Evolutionary conservation across 2,329 filamentous ascomycete species (phyloP).

Genomic region (Monosporascus sp.): DNA sequence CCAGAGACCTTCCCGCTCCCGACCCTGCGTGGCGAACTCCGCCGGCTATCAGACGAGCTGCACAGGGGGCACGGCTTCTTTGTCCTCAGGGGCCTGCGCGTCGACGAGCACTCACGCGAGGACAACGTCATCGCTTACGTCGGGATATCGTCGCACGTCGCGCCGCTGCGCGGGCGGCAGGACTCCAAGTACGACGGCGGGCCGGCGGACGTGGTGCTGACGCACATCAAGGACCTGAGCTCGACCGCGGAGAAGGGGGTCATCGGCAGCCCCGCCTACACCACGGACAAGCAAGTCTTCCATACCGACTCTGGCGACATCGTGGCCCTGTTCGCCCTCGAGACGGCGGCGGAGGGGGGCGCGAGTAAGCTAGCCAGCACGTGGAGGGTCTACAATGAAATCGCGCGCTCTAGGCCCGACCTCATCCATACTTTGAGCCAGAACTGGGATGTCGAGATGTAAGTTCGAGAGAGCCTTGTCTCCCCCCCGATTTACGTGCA

Average conservation of each 20-base stretch:
- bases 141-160: conserved; percentile 55
- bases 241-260: conserved; percentile 23
- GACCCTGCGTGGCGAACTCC: conserved; percentile 42
- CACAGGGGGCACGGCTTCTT: conserved; percentile 57
- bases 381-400: conserved; percentile 58
- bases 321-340: conserved; percentile 51
- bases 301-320: conserved; percentile 59
- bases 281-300: conserved; percentile 56
- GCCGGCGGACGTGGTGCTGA: conserved; percentile 47
- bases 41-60: conserved; percentile 47
- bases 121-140: conserved; percentile 57
- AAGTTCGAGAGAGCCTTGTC: conserved; percentile 9
- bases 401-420: conserved; percentile 53
- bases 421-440: conserved; percentile 51
- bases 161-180: conserved; percentile 46
- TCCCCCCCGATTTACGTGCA: no score
- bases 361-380: conserved; percentile 53
- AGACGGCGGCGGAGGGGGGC: conserved; percentile 49
- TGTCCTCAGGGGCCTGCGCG: conserved; percentile 52
- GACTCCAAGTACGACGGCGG: conserved; percentile 40
- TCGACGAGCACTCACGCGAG: conserved; percentile 46
- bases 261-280: conserved; percentile 56
- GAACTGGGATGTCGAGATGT: conserved; percentile 46
- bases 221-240: conserved; percentile 59
- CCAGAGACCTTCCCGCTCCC: conserved; percentile 52